Evolutionary conservation across 2,329 filamentous ascomycete species (phyloP), one percentile per base, ranked within the genome.

Genomic region (Ophiostoma sp.): DNA sequence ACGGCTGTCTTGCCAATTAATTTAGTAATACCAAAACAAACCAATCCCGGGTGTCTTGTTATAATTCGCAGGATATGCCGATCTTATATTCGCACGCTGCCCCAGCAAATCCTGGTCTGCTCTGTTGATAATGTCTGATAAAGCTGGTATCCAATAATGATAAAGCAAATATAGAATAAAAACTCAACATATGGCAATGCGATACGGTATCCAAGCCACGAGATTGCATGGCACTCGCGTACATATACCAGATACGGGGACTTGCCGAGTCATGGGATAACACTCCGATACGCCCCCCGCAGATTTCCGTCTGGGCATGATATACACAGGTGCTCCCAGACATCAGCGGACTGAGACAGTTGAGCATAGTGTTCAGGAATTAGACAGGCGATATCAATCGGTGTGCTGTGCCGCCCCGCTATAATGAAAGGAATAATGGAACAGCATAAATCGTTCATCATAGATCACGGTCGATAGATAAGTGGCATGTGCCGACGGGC

Each of bases 21-120:
- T 40, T 60, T 60, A 11, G 55, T 60, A 60, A 60, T 60, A 60
- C 6, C 27, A 60, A 60, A 40, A 14, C 9, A 60, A 60, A 12
- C 58, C 58, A 62, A 62, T 62, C 55, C 55, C 55, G 49, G 55
- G 36, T 60, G n/a, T 40, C 36, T 60, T 14, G 58, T 62, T 40
- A 41, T 36, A 62, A 41, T 41, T 42, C 55, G 14, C 58, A 62
- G 58, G 60, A 18, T 40, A 42, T 16, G 60, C 60, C 60, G 40
- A 42, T n/a, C 60, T 63, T 63, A 63, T 63, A 63, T 38, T 60
- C 55, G 55, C 11, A 27, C 36, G 55, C 55, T 60, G 55, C 12
- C 55, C 55, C 55, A 60, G 55, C 55, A 60, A 38, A 27, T 60
- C 55, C 27, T 55, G n/a, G 49, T 18, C 49, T 55, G 49, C 8